Percentiles rank a stretch among this genome's conserved stretches.
Conservation (phyloP, 192 early-diverging fungal genomes). For the Backusella parvicylindrica region DNA sequence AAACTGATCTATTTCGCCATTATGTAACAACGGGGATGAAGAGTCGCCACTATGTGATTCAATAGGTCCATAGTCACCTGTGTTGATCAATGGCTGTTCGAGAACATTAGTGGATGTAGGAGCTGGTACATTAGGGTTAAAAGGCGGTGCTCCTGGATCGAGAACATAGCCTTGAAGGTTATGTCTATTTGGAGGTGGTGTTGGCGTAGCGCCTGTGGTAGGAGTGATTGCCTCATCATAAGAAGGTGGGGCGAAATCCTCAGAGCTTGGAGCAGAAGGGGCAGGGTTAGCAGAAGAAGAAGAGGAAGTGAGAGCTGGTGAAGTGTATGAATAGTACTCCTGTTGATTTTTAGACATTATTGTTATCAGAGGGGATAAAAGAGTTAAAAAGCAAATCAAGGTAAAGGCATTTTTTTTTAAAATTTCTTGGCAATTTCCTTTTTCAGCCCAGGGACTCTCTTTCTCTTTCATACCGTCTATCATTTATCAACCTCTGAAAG, state of each 20-base stretch:
- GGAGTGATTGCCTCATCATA: constrained; percentile 14
- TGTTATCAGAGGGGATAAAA: neutral
- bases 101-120: neutral
- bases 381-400: neutral
- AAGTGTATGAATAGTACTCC: neutral
- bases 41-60: neutral
- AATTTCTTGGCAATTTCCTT: neutral
- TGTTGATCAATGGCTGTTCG: neutral
- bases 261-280: constrained; percentile 2
- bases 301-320: neutral
- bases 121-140: neutral
- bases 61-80: neutral
- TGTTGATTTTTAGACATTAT: neutral
- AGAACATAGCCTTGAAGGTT: constrained; percentile 4
- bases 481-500: too few relatives aligned
- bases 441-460: neutral
- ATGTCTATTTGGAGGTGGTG: neutral
- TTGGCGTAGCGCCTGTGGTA: neutral
- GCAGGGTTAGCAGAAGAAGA: neutral
- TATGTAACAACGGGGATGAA: neutral
- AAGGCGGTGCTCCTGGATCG: neutral
- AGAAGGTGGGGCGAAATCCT: neutral
- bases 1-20: neutral
- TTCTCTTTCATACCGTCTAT: too few relatives aligned
- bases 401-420: neutral